Conservation (phyloP, 495 filamentous ascomycete species). For the Thozetella sp. region DNA sequence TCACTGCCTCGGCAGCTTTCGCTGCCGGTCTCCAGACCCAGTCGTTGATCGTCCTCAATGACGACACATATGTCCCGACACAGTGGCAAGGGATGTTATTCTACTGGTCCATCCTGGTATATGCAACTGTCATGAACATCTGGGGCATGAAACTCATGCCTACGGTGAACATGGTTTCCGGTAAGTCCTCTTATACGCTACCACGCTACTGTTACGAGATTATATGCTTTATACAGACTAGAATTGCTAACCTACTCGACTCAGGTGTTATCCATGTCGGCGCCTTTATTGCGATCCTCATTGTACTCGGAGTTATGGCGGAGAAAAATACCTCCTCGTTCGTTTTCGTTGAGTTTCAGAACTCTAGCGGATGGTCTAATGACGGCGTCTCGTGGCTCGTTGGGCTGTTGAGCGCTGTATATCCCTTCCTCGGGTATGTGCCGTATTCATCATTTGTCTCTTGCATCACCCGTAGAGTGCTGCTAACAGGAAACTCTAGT, state of each 20-base stretch:
- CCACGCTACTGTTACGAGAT: not conserved
- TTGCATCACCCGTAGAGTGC: not conserved
- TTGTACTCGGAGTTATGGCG: not conserved
- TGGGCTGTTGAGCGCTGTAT: not conserved
- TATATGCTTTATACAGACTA: too few relatives aligned
- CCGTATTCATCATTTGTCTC: not conserved
- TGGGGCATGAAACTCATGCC: not conserved
- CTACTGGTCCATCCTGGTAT: not conserved
- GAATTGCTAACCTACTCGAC: not conserved
- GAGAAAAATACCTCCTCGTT: not conserved
- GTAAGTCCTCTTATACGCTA: not conserved
- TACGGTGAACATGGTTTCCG: not conserved
- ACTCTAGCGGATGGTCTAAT: not conserved
- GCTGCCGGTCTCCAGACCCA: not conserved
- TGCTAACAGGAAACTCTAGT: not conserved
- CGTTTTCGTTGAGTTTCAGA: not conserved
- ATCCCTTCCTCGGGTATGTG: not conserved
- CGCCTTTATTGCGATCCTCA: not conserved
- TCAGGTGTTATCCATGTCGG: not conserved
- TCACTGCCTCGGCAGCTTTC: not conserved
- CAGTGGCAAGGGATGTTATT: conserved; percentile 1
- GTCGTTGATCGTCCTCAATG: not conserved
- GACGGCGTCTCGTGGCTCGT: not conserved
- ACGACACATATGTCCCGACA: not conserved
- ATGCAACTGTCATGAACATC: not conserved